Evolutionary conservation across 1,284 basidiomycete species (phyloP).

Genomic region (Apiotrichum gamsii): DNA sequence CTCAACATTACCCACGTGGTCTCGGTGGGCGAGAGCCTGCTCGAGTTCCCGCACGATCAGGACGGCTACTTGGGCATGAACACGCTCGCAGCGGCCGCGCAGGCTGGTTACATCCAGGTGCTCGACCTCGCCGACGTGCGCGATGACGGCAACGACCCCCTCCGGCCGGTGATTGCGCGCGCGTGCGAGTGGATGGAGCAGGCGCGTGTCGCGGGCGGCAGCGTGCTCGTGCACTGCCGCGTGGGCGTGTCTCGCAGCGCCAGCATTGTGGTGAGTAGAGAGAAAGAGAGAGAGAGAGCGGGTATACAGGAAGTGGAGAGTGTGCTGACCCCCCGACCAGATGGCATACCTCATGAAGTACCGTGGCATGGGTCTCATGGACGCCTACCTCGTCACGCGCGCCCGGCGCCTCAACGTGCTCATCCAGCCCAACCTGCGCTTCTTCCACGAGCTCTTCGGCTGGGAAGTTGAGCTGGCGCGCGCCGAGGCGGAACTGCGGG

Average conservation of each 20-base stretch:
- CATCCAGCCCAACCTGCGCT: conserved; percentile 88
- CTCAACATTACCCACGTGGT: conserved; percentile 98
- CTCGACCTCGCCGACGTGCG: conserved; percentile 48
- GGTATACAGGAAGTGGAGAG: background rate
- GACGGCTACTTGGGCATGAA: conserved; percentile 28
- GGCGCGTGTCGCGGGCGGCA: conserved; percentile 72
- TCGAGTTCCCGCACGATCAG: conserved; percentile 23
- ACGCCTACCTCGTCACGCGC: conserved; percentile 66
- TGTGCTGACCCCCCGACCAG: conserved; percentile 29
- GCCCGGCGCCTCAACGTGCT: conserved; percentile 54
- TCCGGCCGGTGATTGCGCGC: conserved; percentile 76
- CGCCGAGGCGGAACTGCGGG: conserved; percentile 24
- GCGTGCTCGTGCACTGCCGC: conserved; percentile 89
- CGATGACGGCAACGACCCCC: conserved; percentile 92
- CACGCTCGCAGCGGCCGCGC: conserved; percentile 34
- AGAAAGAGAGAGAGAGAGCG: no score
- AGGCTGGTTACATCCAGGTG: conserved; percentile 41
- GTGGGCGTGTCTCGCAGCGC: conserved; percentile 91
- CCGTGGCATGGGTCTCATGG: conserved; percentile 76
- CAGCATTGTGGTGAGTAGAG: conserved; percentile 73
- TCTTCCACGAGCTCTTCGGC: conserved; percentile 85
- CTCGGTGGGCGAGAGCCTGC: conserved; percentile 72
- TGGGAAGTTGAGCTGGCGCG: conserved; percentile 74
- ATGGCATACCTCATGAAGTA: conserved; percentile 98
- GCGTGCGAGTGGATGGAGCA: conserved; percentile 91